phyloP scores from a whole-genome alignment of 345 rosid genomes.

The Aquilaria sinensis region DNA sequence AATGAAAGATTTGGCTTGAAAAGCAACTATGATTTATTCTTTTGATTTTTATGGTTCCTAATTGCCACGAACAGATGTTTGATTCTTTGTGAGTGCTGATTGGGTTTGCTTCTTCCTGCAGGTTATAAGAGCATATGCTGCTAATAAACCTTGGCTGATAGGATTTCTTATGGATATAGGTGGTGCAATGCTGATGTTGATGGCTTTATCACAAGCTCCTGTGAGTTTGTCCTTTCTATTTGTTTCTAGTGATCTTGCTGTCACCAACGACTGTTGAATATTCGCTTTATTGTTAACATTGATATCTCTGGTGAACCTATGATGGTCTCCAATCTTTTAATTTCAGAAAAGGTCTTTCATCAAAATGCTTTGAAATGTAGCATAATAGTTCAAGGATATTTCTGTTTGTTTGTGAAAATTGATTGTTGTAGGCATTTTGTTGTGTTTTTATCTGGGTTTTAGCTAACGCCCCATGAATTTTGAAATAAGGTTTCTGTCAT shows the following conservation, averaged over 20 bases:
- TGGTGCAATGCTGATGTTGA: conserved; percentile 91
- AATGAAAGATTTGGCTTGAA: no score
- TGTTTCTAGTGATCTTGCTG: not conserved
- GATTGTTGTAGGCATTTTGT: conserved; percentile 1
- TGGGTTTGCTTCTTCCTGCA: no score
- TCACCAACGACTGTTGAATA: not conserved
- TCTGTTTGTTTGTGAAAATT: not conserved
- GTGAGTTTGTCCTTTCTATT: conserved; percentile 35
- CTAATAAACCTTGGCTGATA: conserved; percentile 65
- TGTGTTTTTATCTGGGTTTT: conserved; percentile 2
- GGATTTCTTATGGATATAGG: conserved; percentile 91
- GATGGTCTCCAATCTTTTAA: not conserved
- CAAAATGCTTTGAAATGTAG: not conserved
- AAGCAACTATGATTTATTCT: no score
- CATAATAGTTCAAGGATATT: not conserved
- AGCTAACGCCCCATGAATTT: conserved; percentile 2
- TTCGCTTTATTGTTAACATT: not conserved
- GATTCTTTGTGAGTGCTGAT: no score
- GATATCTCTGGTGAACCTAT: not conserved
- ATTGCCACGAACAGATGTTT: no score
- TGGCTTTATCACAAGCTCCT: conserved; percentile 86
- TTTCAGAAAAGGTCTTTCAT: not conserved
- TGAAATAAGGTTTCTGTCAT: conserved; percentile 74
- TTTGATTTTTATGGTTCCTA: no score
- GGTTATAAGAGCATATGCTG: no score